Percentiles rank a stretch among this genome's conserved stretches.
Conservation (phyloP, 768 basidiomycete species). For the Rhodotorula diobovata region DNA sequence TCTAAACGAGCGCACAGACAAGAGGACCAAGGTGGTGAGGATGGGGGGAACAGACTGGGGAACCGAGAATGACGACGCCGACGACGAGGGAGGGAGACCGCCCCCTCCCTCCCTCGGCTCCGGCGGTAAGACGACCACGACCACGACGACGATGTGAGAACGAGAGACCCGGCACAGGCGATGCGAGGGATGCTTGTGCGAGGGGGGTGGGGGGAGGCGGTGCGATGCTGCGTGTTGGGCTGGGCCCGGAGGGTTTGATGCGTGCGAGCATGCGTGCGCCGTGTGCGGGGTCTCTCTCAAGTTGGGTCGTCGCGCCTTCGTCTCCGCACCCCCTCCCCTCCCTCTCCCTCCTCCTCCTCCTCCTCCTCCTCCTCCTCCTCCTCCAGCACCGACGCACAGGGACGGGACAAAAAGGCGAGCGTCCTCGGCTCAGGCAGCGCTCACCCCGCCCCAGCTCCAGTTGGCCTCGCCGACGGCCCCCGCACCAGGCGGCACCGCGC, state of each 20-base stretch:
- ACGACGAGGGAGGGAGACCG: background rate
- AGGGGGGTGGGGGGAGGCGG: too few species aligned
- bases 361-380: too few species aligned
- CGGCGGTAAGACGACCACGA: background rate
- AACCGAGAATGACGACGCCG: background rate
- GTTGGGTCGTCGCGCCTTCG: background rate
- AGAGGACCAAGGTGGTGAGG: too few species aligned
- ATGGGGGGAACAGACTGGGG: too few species aligned
- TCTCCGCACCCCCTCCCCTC: background rate
- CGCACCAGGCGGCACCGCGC: background rate
- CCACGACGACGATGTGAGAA: background rate
- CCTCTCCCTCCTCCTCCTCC: background rate
- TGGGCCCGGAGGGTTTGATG: background rate
- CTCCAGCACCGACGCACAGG: too few species aligned
- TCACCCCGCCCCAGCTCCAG: constrained; percentile 23
- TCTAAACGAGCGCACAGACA: too few species aligned
- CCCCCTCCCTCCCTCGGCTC: too few species aligned
- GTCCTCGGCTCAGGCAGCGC: background rate
- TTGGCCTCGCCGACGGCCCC: background rate
- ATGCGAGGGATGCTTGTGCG: background rate
- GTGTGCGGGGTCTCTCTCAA: background rate
- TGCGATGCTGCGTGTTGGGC: background rate
- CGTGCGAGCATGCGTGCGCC: background rate
- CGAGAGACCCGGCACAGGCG: background rate
- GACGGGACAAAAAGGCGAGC: too few species aligned